Evolutionary conservation across 768 basidiomycete species (phyloP), one percentile per base, ranked within the genome.

Genomic region (Phanerochaete carnosa): DNA sequence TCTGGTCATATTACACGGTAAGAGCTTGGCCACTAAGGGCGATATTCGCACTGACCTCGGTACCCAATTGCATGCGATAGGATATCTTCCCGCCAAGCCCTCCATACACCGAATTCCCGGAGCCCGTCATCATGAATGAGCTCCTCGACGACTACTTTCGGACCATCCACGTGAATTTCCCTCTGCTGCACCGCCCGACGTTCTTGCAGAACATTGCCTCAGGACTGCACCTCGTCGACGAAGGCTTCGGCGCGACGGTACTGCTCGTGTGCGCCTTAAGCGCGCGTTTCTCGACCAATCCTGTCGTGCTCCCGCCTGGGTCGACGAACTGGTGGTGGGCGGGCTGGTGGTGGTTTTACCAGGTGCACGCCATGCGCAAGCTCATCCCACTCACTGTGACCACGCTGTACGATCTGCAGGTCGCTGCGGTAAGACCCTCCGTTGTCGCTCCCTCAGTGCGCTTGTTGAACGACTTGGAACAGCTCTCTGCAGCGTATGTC

Each of bases 371-470:
- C 58, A 77, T 86, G 57, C 80, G 83, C 60, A 83, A 82, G 37
- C 37, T 39, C 11, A 39, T 39, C 19, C 9, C 67, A 78, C 75
- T 87, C 25, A 76, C 82, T 0, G 78, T 80, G 13, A 81, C 87
- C 1, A 76, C 79, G 3, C 66, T 94, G 55, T 84, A 85, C 68
- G 89, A 91, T 64, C 73, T 95, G 25, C 92, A 95, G 69, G 79
- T 78, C 23, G n/a, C n/a, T n/a, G n/a, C n/a, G n/a, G n/a, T n/a
- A n/a, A n/a, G n/a, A n/a, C n/a, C n/a, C n/a, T n/a, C n/a, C n/a
- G n/a, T n/a, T n/a, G n/a, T n/a, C n/a, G n/a, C n/a, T n/a, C n/a
- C n/a, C n/a, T n/a, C n/a, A n/a, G n/a, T n/a, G n/a, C n/a, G n/a
- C n/a, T n/a, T n/a, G n/a, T n/a, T n/a, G n/a, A n/a, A n/a, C n/a